Evolutionary conservation across 148 eudicot species (phyloP).

Genomic region (Cornus kousa): DNA sequence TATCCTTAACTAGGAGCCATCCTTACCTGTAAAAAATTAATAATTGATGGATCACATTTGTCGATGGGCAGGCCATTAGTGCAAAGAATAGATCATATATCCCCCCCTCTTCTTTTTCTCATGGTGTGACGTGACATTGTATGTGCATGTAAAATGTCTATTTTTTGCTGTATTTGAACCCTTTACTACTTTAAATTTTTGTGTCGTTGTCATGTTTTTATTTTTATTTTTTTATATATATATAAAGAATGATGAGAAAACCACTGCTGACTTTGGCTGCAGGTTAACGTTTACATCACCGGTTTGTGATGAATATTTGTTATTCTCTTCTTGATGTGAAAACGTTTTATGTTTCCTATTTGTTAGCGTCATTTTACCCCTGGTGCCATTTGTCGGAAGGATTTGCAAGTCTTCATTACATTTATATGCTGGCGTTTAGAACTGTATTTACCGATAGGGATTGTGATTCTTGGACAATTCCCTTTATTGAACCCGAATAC

Average conservation of each 20-base stretch:
- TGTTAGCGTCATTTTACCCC: not conserved
- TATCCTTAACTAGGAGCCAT: not conserved
- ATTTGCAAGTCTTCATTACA: not conserved
- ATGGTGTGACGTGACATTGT: too few species aligned
- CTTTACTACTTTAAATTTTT: not conserved
- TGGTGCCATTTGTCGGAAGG: not conserved
- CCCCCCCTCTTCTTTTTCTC: not conserved
- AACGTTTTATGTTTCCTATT: not conserved
- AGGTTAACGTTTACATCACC: not conserved
- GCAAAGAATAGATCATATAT: not conserved
- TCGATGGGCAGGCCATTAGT: not conserved
- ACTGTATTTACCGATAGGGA: not conserved
- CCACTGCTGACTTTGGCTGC: not conserved
- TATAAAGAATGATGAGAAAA: not conserved
- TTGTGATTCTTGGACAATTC: not conserved
- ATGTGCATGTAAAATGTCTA: not conserved
- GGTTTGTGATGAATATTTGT: not conserved
- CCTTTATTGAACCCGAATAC: not conserved
- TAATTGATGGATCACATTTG: too few species aligned
- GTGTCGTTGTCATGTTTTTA: not conserved
- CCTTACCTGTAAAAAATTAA: too few species aligned
- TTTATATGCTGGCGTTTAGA: not conserved
- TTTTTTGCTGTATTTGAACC: not conserved
- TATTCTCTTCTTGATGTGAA: not conserved
- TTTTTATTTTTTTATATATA: too few species aligned